Conservation (phyloP, 345 rosid genomes). For the Punica granatum region DNA sequence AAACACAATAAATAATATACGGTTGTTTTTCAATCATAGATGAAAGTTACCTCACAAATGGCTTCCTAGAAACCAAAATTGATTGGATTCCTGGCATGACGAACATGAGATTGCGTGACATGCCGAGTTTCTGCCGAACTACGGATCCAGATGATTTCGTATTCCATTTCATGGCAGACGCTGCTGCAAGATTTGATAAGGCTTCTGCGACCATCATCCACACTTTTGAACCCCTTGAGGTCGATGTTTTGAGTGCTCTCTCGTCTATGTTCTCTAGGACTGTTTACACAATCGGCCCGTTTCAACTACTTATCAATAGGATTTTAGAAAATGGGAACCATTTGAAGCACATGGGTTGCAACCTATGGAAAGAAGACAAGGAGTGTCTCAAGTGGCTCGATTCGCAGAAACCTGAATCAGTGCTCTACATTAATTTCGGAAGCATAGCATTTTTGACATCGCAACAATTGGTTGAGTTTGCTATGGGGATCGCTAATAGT, state of each 20-base stretch:
- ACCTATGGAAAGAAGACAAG: neutral
- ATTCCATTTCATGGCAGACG: neutral
- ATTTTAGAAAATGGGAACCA: too few relatives aligned
- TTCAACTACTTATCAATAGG: neutral
- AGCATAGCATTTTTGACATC: neutral
- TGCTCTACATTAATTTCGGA: neutral
- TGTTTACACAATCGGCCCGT: constrained; percentile 2
- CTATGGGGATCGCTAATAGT: constrained; percentile 42
- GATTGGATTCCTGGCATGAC: constrained; percentile 6
- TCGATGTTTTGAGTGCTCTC: neutral
- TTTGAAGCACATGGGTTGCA: neutral
- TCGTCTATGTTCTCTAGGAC: neutral
- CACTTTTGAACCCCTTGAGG: constrained; percentile 7
- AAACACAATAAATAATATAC: neutral
- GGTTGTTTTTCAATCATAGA: neutral
- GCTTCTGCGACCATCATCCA: neutral
- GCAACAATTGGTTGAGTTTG: constrained; percentile 35
- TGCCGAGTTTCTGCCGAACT: neutral
- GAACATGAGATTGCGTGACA: neutral
- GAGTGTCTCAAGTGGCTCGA: constrained; percentile 4
- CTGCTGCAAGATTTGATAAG: neutral
- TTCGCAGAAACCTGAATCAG: neutral
- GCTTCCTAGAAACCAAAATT: neutral
- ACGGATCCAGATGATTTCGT: neutral
- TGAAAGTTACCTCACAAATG: neutral